Evolutionary conservation across 2,329 filamentous ascomycete species (phyloP).

Genomic region (Aspergillus eucalypticola): DNA sequence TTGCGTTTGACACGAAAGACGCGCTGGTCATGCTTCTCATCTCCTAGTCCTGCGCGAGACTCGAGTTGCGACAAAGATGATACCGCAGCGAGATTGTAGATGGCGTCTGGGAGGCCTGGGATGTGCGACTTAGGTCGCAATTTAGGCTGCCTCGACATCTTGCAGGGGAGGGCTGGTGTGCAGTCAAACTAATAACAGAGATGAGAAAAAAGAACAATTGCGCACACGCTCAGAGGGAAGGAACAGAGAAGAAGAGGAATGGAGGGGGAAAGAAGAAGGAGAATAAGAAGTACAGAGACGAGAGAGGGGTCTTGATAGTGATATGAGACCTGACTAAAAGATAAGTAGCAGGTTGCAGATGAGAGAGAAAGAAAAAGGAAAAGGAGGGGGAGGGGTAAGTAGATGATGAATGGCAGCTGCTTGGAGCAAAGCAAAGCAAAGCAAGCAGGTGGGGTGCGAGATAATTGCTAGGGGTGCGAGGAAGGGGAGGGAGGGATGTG

Average conservation of each 20-base stretch:
- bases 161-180: conserved; percentile 6
- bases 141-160: conserved; percentile 46
- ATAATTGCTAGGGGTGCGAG: conserved; percentile 17
- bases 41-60: conserved; percentile 27
- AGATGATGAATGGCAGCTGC: conserved; percentile 7
- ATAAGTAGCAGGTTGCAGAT: background rate
- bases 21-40: conserved; percentile 41
- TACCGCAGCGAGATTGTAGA: conserved; percentile 36
- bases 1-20: conserved; percentile 47
- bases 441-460: conserved; percentile 21
- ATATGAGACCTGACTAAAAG: conserved; percentile 12
- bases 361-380: conserved; percentile 13
- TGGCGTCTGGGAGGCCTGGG: conserved; percentile 36
- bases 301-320: background rate
- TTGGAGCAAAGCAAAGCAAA: conserved; percentile 4
- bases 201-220: conserved; percentile 10
- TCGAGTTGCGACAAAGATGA: conserved; percentile 35
- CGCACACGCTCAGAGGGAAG: conserved; percentile 1
- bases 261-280: background rate
- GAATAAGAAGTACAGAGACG: background rate
- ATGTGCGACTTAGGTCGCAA: conserved; percentile 41
- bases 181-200: conserved; percentile 7
- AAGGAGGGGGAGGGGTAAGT: conserved; percentile 19
- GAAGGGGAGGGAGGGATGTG: background rate
- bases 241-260: background rate